Percentiles rank a stretch among this genome's conserved stretches.
Evolutionary conservation across 1,139 yeast genomes (phyloP).

Genomic region (Trichomonascaceae sp.): DNA sequence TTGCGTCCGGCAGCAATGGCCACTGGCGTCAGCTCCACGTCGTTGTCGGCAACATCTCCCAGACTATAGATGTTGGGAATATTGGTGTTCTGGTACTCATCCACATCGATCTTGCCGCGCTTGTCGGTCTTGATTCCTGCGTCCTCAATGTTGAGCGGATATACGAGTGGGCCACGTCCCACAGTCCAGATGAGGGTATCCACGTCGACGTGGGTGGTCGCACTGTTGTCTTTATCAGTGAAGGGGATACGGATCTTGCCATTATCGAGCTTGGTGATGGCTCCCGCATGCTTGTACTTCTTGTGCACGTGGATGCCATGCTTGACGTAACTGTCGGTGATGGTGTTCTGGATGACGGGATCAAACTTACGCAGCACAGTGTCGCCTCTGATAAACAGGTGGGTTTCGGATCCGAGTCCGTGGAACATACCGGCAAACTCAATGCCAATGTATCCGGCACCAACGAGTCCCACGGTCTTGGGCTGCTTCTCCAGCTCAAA

Average conservation of each 20-base stretch:
- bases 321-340: constrained; percentile 67
- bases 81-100: constrained; percentile 77
- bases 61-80: constrained; percentile 64
- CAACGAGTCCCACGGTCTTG: constrained; percentile 82
- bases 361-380: constrained; percentile 83
- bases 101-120: constrained; percentile 50
- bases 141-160: constrained; percentile 55
- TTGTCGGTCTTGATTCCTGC: constrained; percentile 56
- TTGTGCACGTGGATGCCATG: constrained; percentile 76
- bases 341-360: constrained; percentile 58
- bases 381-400: constrained; percentile 79
- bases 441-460: constrained; percentile 96
- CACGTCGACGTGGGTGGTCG: constrained; percentile 39
- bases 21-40: constrained; percentile 87
- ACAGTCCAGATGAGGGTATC: constrained; percentile 87
- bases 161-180: constrained; percentile 71
- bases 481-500: constrained; percentile 74
- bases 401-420: constrained; percentile 79
- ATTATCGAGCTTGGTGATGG: constrained; percentile 44
- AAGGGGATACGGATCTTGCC: constrained; percentile 53
- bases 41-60: constrained; percentile 84
- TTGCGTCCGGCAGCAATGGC: constrained; percentile 98
- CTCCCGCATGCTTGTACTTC: constrained; percentile 38
- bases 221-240: constrained; percentile 28
- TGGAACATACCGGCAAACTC: constrained; percentile 92